These are phyloP conservation scores for Pichia phayaonensis DNA, from an alignment of 805 yeast genomes.

Conservation along the genomic window DNA sequence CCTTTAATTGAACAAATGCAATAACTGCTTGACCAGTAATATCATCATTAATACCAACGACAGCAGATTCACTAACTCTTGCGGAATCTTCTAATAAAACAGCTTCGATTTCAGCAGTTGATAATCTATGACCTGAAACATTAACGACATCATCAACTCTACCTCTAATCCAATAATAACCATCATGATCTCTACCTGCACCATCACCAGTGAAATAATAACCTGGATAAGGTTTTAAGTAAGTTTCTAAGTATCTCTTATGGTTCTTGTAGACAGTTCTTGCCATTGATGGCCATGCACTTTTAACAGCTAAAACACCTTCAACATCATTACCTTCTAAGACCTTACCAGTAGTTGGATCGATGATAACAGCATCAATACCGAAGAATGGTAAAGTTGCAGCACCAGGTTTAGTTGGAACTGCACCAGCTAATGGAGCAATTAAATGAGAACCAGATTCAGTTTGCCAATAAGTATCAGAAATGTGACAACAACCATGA, in stretches of 20 bases:
- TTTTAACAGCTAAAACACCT: conserved; percentile 87
- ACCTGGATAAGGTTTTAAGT: conserved; percentile 87
- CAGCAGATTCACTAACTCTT: conserved; percentile 88
- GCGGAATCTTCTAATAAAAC: conserved; percentile 70
- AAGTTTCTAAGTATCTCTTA: conserved; percentile 80
- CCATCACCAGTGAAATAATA: conserved; percentile 97
- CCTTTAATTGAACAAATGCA: conserved; percentile 85
- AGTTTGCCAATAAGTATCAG: conserved; percentile 98
- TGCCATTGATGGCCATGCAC: conserved; percentile 98
- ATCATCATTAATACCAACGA: conserved; percentile 90
- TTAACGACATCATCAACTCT: conserved; percentile 98
- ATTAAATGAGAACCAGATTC: conserved; percentile 95
- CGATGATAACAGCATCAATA: conserved; percentile 81
- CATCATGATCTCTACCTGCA: conserved; percentile 95
- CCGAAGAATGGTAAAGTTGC: conserved; percentile 97
- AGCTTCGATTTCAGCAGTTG: conserved; percentile 98
- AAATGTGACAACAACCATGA: conserved; percentile 78
- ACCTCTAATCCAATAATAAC: conserved; percentile 96
- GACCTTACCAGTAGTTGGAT: conserved; percentile 86
- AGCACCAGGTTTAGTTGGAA: conserved; percentile 95
- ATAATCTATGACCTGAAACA: conserved; percentile 93
- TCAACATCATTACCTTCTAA: conserved; percentile 83
- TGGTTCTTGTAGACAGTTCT: conserved; percentile 91
- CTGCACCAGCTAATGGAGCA: conserved; percentile 90
- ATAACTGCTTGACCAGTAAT: conserved; percentile 96